A percentile compares a stretch with the other conserved stretches of the same genome.
phyloP scores from a whole-genome alignment of 176 grass and related monocot species.

The Raddia guianensis region DNA sequence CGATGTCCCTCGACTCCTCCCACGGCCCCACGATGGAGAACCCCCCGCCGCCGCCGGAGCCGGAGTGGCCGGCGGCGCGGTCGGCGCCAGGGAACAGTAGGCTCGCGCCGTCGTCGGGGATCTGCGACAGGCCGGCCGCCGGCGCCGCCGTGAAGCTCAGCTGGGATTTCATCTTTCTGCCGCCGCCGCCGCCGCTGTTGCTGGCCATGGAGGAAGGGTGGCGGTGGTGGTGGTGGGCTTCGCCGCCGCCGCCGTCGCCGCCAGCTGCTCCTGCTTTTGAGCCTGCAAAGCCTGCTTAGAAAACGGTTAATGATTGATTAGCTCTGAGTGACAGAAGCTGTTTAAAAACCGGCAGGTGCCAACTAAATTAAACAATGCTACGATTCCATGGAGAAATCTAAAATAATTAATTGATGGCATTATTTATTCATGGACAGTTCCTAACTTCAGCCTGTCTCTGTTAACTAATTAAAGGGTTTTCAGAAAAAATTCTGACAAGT shows the following conservation, averaged over 20 bases:
- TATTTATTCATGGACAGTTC: background rate
- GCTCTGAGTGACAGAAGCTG: background rate
- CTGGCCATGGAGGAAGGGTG: slow-evolving; percentile 33
- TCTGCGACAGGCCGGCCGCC: slow-evolving; percentile 52
- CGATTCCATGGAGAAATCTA: background rate
- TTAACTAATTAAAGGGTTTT: background rate
- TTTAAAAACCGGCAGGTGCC: background rate
- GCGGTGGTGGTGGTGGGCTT: slow-evolving; percentile 19
- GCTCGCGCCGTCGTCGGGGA: slow-evolving; percentile 56
- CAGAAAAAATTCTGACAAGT: background rate
- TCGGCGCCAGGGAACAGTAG: slow-evolving; percentile 48
- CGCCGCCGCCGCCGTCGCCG: slow-evolving; percentile 29
- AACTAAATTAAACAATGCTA: background rate
- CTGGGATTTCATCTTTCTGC: slow-evolving; percentile 66
- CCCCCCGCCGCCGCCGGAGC: slow-evolving; percentile 34
- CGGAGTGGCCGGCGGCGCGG: slow-evolving; percentile 43
- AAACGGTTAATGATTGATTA: background rate
- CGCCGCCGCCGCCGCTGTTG: background rate
- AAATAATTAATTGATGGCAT: background rate
- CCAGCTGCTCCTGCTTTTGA: slow-evolving; percentile 40
- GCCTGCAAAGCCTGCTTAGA: slow-evolving; percentile 45
- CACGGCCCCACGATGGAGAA: slow-evolving; percentile 75
- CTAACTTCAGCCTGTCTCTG: background rate
- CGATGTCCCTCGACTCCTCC: slow-evolving; percentile 68
- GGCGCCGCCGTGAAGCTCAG: slow-evolving; percentile 56